phyloP scores from a whole-genome alignment of 139 green algal genomes.

The Yamagishiella unicocca region DNA sequence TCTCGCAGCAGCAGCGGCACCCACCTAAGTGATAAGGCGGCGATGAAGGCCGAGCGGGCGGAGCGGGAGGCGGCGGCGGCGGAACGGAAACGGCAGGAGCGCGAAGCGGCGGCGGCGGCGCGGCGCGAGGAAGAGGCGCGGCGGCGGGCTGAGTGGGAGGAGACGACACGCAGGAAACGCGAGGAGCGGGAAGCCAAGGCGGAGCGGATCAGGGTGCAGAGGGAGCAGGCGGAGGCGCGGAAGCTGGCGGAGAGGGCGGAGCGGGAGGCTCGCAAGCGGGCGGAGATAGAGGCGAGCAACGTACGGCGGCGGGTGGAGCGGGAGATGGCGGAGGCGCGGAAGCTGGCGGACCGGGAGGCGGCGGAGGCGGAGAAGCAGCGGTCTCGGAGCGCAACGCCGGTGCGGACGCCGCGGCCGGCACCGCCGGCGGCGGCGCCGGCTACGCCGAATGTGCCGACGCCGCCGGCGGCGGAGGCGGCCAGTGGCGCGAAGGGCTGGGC shows the following conservation, averaged over 20 bases:
- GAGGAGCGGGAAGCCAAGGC: slow-evolving; percentile 13
- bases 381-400: neutral
- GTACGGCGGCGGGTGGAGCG: neutral
- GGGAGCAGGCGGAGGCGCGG: slow-evolving; percentile 8
- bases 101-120: slow-evolving; percentile 3
- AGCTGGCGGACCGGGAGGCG: neutral
- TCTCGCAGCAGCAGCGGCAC: neutral
- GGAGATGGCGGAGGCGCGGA: slow-evolving; percentile 5
- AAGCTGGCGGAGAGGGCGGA: neutral
- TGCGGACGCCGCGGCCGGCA: neutral
- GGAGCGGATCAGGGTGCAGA: neutral
- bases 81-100: neutral
- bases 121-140: neutral
- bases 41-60: neutral
- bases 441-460: neutral
- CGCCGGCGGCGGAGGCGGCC: neutral
- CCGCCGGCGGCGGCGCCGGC: neutral
- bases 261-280: neutral
- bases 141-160: slow-evolving; percentile 9
- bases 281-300: neutral
- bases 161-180: neutral
- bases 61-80: neutral
- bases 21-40: neutral
- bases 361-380: neutral
- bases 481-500: too few species aligned